Evolutionary conservation across 2,329 filamentous ascomycete species (phyloP).

Genomic region (Colletotrichum noveboracense): DNA sequence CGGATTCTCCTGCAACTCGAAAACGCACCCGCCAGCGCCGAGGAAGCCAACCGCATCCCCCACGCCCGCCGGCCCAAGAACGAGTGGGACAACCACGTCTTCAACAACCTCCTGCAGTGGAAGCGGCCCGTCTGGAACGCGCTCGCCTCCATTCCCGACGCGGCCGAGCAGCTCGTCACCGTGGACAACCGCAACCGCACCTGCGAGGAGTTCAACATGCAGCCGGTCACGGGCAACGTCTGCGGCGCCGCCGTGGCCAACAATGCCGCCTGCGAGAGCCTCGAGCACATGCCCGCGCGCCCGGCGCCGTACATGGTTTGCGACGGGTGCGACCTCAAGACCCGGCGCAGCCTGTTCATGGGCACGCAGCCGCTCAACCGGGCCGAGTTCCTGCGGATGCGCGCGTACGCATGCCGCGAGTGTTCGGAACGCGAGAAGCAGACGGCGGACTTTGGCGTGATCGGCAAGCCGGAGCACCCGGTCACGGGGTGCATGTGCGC

Average conservation of each 20-base stretch:
- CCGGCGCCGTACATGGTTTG: constrained; percentile 20
- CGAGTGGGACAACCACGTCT: neutral
- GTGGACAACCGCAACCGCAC: neutral
- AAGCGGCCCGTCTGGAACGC: constrained; percentile 14
- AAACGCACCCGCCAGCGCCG: neutral
- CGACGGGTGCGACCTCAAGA: constrained; percentile 29
- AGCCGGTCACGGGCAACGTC: neutral
- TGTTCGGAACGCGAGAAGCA: constrained; percentile 28
- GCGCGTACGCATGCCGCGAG: constrained; percentile 38
- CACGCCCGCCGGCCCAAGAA: neutral
- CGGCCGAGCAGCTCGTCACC: neutral
- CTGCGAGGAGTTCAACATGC: constrained; percentile 5
- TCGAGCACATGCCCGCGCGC: constrained; percentile 9
- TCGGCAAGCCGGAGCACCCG: neutral
- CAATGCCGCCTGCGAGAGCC: constrained; percentile 24
- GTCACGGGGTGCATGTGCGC: constrained; percentile 43
- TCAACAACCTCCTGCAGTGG: constrained; percentile 9
- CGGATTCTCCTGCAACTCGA: constrained; percentile 1
- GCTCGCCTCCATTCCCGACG: constrained; percentile 19
- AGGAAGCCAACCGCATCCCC: neutral
- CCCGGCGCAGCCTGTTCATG: constrained; percentile 23
- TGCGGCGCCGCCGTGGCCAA: neutral
- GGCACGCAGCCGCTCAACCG: constrained; percentile 10
- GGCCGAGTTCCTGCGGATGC: constrained; percentile 34
- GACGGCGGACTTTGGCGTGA: neutral